Percentiles rank a stretch among this genome's conserved stretches.
These are phyloP conservation scores for Chrysochromulina tobinii DNA, from an alignment of 78 protist genomes.

Conservation along the genomic window DNA sequence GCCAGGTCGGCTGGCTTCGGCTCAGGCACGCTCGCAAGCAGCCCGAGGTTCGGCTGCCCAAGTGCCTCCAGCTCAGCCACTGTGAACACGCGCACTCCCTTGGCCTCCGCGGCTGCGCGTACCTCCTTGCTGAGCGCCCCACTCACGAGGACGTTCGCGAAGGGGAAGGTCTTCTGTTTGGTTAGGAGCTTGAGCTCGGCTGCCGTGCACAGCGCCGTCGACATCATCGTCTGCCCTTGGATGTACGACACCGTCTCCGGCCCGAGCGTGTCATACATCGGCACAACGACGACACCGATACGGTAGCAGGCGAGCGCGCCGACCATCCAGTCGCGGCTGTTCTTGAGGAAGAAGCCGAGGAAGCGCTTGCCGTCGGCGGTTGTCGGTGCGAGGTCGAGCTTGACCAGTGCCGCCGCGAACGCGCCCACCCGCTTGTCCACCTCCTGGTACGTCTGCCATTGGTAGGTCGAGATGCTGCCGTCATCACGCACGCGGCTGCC, in stretches of 20 bases:
- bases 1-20: neutral
- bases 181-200: slow-evolving; percentile 12
- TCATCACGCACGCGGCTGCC: neutral
- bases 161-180: neutral
- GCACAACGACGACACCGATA: slow-evolving; percentile 6
- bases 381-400: neutral
- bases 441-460: neutral
- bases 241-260: slow-evolving; percentile 62
- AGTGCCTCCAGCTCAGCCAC: neutral
- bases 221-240: slow-evolving; percentile 57
- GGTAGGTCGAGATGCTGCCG: neutral
- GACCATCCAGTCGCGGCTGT: slow-evolving; percentile 26
- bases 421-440: neutral
- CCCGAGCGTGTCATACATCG: slow-evolving; percentile 74
- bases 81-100: neutral
- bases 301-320: slow-evolving; percentile 35
- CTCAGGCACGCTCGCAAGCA: neutral
- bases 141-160: neutral
- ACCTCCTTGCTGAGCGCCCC: neutral
- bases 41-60: neutral
- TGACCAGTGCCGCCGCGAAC: neutral
- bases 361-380: neutral
- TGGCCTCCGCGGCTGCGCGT: neutral
- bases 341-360: neutral
- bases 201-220: slow-evolving; percentile 47